Conservation (phyloP, 1,284 basidiomycete genomes). For the Cutaneotrichosporon dermatis region DNA sequence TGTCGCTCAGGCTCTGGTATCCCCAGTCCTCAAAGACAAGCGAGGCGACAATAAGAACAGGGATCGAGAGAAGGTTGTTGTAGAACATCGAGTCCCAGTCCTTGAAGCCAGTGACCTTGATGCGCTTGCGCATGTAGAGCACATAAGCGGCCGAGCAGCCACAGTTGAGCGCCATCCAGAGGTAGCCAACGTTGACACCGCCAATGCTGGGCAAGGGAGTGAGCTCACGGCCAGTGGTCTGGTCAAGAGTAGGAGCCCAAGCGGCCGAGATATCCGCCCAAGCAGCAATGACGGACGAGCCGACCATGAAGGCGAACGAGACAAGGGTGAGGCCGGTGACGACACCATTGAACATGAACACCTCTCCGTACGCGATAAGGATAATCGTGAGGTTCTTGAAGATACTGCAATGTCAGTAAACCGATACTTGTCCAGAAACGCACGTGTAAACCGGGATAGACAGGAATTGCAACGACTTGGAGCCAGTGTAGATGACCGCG, state of each 20-base stretch:
- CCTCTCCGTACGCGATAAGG: conserved; percentile 96
- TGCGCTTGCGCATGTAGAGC: conserved; percentile 92
- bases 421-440: conserved; percentile 6
- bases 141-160: conserved; percentile 87
- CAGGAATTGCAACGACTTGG: conserved; percentile 94
- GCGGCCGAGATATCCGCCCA: conserved; percentile 74
- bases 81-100: conserved; percentile 99
- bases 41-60: conserved; percentile 78
- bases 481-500: conserved; percentile 94
- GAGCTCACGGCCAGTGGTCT: conserved; percentile 39
- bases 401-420: conserved; percentile 53
- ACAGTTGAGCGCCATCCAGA: conserved; percentile 97
- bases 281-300: conserved; percentile 94
- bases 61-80: conserved; percentile 94
- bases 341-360: conserved; percentile 90
- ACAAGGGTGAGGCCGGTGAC: conserved; percentile 83
- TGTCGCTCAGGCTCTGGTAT: conserved; percentile 65
- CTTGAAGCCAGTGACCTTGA: conserved; percentile 96
- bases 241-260: conserved; percentile 35
- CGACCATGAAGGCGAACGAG: conserved; percentile 91
- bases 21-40: conserved; percentile 89
- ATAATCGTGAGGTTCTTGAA: conserved; percentile 99
- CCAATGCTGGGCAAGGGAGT: conserved; percentile 29
- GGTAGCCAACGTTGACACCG: conserved; percentile 72
- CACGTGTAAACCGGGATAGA: conserved; percentile 85